Evolutionary conservation across 768 basidiomycete genomes (phyloP).

Genomic region (Terana coerulea): DNA sequence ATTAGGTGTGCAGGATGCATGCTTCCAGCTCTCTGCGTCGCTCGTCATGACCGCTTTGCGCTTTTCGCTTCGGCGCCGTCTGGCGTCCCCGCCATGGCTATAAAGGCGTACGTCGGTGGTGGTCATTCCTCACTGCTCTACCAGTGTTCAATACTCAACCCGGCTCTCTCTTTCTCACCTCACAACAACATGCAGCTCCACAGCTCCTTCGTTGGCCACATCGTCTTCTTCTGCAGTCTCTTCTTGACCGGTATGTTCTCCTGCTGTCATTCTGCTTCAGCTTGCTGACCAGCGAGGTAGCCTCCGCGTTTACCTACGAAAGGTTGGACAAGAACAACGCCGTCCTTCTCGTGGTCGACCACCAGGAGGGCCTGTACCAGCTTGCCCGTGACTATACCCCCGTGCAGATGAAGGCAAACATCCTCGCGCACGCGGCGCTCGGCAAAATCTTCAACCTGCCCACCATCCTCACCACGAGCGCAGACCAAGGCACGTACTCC

Average conservation of each 20-base stretch:
- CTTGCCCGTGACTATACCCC: slow-evolving; percentile 38
- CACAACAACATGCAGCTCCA: slow-evolving; percentile 2
- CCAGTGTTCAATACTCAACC: too few species aligned
- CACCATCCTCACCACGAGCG: slow-evolving; percentile 41
- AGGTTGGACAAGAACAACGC: slow-evolving; percentile 43
- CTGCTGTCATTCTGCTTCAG: too few species aligned
- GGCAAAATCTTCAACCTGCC: slow-evolving; percentile 44
- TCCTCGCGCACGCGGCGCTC: slow-evolving; percentile 43
- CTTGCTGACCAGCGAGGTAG: too few species aligned
- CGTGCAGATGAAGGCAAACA: slow-evolving; percentile 38
- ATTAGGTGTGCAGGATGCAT: too few species aligned
- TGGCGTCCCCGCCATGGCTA: too few species aligned
- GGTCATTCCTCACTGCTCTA: too few species aligned
- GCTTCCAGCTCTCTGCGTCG: too few species aligned
- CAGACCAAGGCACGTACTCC: slow-evolving; percentile 35
- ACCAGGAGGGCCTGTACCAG: slow-evolving; percentile 45
- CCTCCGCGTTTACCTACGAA: slow-evolving; percentile 27
- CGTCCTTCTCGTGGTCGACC: slow-evolving; percentile 43
- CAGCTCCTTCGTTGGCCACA: background rate
- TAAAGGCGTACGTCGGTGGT: too few species aligned
- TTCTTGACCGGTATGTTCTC: background rate
- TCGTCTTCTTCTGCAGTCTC: background rate
- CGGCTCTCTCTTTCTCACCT: background rate
- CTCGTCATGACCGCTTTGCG: too few species aligned
- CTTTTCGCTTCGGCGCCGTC: too few species aligned